Evolutionary conservation across 805 yeast species (phyloP).

Genomic region (Candida qinlingensis): DNA sequence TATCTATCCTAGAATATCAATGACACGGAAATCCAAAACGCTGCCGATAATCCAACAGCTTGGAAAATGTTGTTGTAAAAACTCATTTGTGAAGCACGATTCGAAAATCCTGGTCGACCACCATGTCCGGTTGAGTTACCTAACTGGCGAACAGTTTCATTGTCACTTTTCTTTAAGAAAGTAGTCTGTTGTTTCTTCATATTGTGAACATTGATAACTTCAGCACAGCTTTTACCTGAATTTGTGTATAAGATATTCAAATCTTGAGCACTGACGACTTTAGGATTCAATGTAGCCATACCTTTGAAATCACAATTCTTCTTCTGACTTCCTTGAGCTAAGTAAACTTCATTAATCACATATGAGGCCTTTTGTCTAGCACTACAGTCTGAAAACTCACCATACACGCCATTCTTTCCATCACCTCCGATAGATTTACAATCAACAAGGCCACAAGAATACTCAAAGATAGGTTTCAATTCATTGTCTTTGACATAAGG

Average conservation of each 20-base stretch:
- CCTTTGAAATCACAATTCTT: constrained; percentile 26
- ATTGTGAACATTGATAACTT: constrained; percentile 9
- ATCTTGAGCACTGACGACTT: constrained; percentile 4
- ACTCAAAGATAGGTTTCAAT: constrained; percentile 51
- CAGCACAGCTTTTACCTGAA: constrained; percentile 18
- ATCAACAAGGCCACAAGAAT: constrained; percentile 49
- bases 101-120: not conserved
- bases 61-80: constrained; percentile 10
- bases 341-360: constrained; percentile 55
- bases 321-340: constrained; percentile 36
- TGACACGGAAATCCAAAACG: not conserved
- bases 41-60: constrained; percentile 1
- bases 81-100: constrained; percentile 4
- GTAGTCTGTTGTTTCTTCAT: not conserved
- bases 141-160: not conserved
- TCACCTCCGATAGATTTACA: constrained; percentile 57
- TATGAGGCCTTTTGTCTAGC: constrained; percentile 57
- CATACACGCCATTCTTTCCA: constrained; percentile 58
- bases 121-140: not conserved
- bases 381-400: constrained; percentile 64
- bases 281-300: constrained; percentile 13
- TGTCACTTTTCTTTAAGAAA: not conserved
- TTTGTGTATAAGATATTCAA: constrained; percentile 8
- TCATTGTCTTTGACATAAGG: constrained; percentile 41
- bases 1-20: not conserved